Base-by-base conservation (phyloP, 2,329 filamentous ascomycete genomes). In the Diaporthe vexans region DNA sequence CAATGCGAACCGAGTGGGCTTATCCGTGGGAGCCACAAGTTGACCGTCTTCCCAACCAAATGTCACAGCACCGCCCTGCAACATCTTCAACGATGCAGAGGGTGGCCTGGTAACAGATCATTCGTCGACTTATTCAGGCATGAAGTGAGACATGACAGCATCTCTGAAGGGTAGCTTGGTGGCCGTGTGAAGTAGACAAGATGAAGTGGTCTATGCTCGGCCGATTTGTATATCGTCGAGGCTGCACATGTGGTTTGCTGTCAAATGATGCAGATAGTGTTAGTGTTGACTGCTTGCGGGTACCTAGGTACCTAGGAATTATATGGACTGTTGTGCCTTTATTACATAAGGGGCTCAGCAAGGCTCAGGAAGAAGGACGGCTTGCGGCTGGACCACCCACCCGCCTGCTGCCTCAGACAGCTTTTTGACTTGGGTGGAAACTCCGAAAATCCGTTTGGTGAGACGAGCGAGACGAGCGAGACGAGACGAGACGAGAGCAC, bases 371-470 rank as follows among this genome's bases (percentile, higher is more conserved):
- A 21, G n/a, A 6, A 37, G 33, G 46, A 51, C n/a, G 29, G 29
- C 29, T 33, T 59, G 33, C 17, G 63, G 35, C 63, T 29, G 19
- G 65, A 13, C 24, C 56, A 40, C 35, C 35, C 35, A n/a, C 24
- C 67, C 24, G 52, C n/a, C 68, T 57, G 24, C 68, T 37, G 68
- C 65, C 33, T 70, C 48, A 57, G 33, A 70, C 40, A 21, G 35
- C 65, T 13, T 37, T 54, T 59, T 58, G 37, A 37, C 68, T 43
- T 71, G 51, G 24, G 54, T 71, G 68, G 48, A 40, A 71, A 52
- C 17, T 51, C 46, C 29, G 54, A 37, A 52, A 63, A 37, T 29
- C 56, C 43, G 46, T 61, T 54, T 43, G 46, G 52, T 43, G 51
- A 43, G 40, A 43, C 40, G 15, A 48, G 48, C 37, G 63, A 40